A percentile compares a stretch with the other conserved stretches of the same genome.
Conservation (phyloP, 2,329 filamentous ascomycete species). For the Microdochium nivale region DNA sequence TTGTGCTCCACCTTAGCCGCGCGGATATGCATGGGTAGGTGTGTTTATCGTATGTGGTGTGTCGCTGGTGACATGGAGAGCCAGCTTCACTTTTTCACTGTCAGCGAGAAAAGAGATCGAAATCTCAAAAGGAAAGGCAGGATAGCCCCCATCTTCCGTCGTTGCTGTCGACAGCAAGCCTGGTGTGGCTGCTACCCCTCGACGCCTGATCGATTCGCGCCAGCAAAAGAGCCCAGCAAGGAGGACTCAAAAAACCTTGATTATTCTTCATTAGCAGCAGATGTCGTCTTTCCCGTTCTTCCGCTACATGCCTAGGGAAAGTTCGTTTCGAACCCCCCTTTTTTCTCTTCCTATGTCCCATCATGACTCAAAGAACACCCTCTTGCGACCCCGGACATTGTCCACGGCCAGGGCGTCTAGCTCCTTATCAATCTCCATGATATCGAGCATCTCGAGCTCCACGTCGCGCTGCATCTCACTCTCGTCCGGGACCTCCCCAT, state of each 20-base stretch:
- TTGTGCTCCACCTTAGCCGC: constrained; percentile 68
- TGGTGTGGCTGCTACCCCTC: too few species aligned
- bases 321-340: constrained; percentile 1
- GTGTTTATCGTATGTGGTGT: not conserved
- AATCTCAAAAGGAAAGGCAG: too few species aligned
- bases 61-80: constrained; percentile 2
- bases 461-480: constrained; percentile 40
- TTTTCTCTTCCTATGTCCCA: constrained; percentile 9
- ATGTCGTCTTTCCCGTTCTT: not conserved
- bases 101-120: constrained; percentile 4
- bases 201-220: too few species aligned
- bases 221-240: too few species aligned
- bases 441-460: constrained; percentile 54
- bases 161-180: too few species aligned
- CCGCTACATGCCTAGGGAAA: not conserved
- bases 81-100: constrained; percentile 1
- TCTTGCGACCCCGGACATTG: constrained; percentile 37
- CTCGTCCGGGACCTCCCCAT: constrained; percentile 29
- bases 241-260: too few species aligned
- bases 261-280: too few species aligned
- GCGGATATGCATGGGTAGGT: constrained; percentile 32
- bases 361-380: constrained; percentile 42
- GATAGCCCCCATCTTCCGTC: too few species aligned
- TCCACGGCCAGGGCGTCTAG: constrained; percentile 45
- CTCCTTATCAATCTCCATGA: constrained; percentile 56